Base-by-base conservation (phyloP, 441 rosid species). In the Aleurites moluccanus region DNA sequence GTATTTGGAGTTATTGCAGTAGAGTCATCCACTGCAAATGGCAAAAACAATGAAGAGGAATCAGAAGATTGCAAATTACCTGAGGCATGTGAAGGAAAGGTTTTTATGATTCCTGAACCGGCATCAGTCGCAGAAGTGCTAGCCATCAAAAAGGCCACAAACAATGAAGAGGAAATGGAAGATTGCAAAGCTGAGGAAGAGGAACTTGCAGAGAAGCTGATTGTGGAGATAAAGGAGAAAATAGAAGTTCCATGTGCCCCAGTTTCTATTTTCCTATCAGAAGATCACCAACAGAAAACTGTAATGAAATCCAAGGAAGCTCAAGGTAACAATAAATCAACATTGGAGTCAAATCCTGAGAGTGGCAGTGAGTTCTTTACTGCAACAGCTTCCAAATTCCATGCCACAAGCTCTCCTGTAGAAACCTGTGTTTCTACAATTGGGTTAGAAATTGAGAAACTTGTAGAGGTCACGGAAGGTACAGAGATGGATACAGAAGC, bases 181-280 rank as follows among this genome's bases (percentile, higher is more conserved):
- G 78, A 55, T 69, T 28, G 35, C 62, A 47, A 66, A 55, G 8
- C 23, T n/a, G 53, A 30, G n/a, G 76, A 73, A 71, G 79, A 75
- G 25, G 73, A 67, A 20, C 14, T 73, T 15, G 55, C 74, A 64
- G 83, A 80, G 69, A 74, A 71, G 74, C 44, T 73, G 59, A 79
- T 71, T 61, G 11, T 77, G 10, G 74, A 70, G 44, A 64, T 21
- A 33, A 18, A 30, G 4, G 83, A 50, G 40, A 76, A 55, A 53
- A n/a, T 20, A 3, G 81, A 77, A 72, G 79, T 65, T 66, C 47
- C 79, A 8, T 6, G 4, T 16, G 21, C 69, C 69, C 76, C 57
- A 35, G 56, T 33, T 57, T 55, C 65, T 66, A 70, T 66, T 27
- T 16, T 42, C 56, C 77, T 60, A 20, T 4, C 66, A 28, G 70